Conservation (phyloP, 139 green algal genomes). For the Gonium pectorale region DNA sequence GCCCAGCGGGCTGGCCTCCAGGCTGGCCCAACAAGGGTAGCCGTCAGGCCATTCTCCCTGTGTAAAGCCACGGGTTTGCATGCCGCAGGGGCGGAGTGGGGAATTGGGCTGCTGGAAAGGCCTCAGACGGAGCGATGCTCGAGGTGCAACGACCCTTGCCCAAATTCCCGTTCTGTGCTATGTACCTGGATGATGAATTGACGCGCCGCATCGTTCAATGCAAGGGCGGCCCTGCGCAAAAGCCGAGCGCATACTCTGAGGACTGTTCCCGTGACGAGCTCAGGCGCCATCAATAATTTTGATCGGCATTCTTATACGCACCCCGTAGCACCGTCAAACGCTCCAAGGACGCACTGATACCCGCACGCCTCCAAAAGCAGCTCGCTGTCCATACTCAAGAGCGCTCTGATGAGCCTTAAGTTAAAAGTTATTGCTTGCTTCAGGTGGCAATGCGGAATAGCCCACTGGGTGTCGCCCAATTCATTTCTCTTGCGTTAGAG, state of each 20-base stretch:
- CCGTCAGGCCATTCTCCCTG: not conserved
- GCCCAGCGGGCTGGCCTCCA: not conserved
- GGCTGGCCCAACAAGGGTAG: not conserved
- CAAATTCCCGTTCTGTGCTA: not conserved
- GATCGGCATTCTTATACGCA: not conserved
- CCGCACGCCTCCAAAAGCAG: conserved; percentile 1
- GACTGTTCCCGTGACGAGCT: not conserved
- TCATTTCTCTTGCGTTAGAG: no score
- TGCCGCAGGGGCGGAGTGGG: not conserved
- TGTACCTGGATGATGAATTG: not conserved
- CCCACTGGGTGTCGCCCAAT: no score
- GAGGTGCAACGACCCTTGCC: not conserved
- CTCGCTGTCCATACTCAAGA: not conserved
- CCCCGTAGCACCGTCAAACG: not conserved
- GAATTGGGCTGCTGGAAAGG: not conserved
- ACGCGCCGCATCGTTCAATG: not conserved
- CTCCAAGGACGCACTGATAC: not conserved
- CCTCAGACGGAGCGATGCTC: not conserved
- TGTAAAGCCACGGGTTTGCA: not conserved
- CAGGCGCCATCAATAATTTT: not conserved
- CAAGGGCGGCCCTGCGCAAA: not conserved
- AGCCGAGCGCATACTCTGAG: not conserved
- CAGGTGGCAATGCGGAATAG: no score
- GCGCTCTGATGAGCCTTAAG: no score
- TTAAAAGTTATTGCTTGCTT: no score